phyloP scores from a whole-genome alignment of 805 yeast genomes.

The Danielia reshetovae region DNA sequence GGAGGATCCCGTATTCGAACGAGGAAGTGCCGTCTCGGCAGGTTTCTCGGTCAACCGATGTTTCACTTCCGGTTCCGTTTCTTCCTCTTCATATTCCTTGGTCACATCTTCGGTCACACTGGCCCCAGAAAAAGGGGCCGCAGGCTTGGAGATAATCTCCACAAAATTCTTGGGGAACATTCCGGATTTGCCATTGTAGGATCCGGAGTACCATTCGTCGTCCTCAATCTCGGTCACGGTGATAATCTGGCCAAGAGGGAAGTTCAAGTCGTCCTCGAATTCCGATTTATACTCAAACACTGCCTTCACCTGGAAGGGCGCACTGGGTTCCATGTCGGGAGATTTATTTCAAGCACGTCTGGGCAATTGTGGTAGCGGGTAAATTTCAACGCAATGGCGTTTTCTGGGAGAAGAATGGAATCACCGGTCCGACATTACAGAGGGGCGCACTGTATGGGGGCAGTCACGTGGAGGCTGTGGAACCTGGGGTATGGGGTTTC shows the following conservation, averaged over 20 bases:
- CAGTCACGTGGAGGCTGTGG: conserved; percentile 1
- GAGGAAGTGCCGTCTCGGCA: not conserved
- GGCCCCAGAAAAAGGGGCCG: too few species aligned
- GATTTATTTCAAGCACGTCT: not conserved
- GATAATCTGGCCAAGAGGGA: conserved; percentile 63
- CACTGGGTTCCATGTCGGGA: conserved; percentile 12
- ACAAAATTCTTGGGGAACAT: conserved; percentile 90
- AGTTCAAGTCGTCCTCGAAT: conserved; percentile 80
- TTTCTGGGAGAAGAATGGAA: not conserved
- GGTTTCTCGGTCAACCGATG: not conserved
- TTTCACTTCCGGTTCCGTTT: not conserved
- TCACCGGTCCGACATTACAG: not conserved
- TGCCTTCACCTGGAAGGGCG: conserved; percentile 68
- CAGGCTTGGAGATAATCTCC: conserved; percentile 20
- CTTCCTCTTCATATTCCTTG: not conserved
- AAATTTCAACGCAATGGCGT: not conserved
- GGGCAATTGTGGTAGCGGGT: not conserved
- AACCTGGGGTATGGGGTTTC: too few species aligned
- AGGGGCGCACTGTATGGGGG: not conserved
- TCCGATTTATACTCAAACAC: conserved; percentile 56
- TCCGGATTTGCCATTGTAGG: conserved; percentile 61
- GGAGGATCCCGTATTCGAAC: not conserved
- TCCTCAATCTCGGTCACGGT: conserved; percentile 79
- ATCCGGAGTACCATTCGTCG: conserved; percentile 88
- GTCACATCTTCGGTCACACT: not conserved